phyloP scores from a whole-genome alignment of 176 grass and related monocot genomes.

The Triticum aestivum region DNA sequence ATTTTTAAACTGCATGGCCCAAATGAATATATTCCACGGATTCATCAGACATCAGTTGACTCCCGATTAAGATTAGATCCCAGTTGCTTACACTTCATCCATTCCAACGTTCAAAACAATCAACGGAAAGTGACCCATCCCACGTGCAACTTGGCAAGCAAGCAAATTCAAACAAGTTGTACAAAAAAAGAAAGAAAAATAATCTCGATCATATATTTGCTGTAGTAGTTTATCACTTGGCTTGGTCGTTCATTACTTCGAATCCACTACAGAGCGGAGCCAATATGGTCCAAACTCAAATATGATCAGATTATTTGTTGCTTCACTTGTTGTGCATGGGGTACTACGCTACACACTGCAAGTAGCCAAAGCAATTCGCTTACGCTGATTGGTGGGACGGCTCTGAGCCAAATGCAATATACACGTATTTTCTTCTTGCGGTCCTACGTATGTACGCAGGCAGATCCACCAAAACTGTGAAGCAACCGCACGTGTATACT shows the following conservation, averaged over 20 bases:
- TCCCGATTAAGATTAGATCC: slow-evolving; percentile 1
- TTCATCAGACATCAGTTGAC: slow-evolving; percentile 38
- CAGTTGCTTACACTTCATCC: slow-evolving; percentile 9
- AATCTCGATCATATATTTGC: neutral
- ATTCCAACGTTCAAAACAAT: slow-evolving; percentile 27
- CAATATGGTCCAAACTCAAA: slow-evolving; percentile 1
- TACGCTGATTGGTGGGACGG: neutral
- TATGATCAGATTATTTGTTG: neutral
- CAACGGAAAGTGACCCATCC: neutral
- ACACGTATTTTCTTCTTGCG: neutral
- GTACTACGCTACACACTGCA: neutral
- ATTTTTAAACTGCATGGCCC: neutral
- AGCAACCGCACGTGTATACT: slow-evolving; percentile 35
- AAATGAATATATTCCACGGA: neutral
- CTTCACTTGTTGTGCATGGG: neutral
- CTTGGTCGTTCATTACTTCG: neutral
- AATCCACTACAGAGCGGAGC: neutral
- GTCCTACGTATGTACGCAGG: neutral
- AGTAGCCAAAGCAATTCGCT: neutral
- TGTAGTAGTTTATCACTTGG: neutral
- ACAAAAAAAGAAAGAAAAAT: neutral
- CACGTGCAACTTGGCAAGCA: slow-evolving; percentile 3
- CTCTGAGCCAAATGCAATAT: neutral
- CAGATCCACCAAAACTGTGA: slow-evolving; percentile 38
- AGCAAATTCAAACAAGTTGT: neutral